Evolutionary conservation across 345 rosid species (phyloP).

Genomic region (Camelina hispida): DNA sequence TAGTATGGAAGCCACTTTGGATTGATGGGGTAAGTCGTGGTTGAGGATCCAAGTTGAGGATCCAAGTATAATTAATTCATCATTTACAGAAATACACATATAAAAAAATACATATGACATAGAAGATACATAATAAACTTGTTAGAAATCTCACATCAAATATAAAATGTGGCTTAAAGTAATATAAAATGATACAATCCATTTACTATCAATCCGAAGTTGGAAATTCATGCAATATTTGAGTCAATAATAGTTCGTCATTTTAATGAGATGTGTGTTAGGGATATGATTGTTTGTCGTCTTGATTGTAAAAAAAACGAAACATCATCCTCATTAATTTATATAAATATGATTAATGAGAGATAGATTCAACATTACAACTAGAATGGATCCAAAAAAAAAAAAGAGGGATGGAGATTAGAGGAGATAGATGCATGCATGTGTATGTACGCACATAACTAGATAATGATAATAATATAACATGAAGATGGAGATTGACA

Average conservation of each 20-base stretch:
- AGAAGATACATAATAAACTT: background rate
- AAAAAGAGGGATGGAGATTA: slow-evolving; percentile 3
- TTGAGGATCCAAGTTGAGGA: no score
- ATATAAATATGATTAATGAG: background rate
- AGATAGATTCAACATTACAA: slow-evolving; percentile 29
- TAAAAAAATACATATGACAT: no score
- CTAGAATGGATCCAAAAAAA: slow-evolving; percentile 4
- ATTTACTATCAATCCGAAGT: background rate
- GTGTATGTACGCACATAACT: slow-evolving; percentile 36
- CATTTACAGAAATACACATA: no score
- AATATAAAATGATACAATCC: background rate
- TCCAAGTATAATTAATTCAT: no score
- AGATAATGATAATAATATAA: slow-evolving; percentile 25
- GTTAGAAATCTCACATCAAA: background rate
- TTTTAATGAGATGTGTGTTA: background rate
- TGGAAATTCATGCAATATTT: background rate
- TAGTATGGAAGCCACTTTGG: no score
- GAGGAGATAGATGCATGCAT: slow-evolving; percentile 38
- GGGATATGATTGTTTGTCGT: background rate
- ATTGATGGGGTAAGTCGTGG: no score
- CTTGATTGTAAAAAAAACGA: background rate
- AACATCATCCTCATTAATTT: background rate
- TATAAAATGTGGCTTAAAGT: background rate
- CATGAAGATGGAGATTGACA: slow-evolving; percentile 37
- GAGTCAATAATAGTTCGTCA: background rate